Evolutionary conservation across 2,329 filamentous ascomycete species (phyloP).

Genomic region (Colletotrichum sp.): DNA sequence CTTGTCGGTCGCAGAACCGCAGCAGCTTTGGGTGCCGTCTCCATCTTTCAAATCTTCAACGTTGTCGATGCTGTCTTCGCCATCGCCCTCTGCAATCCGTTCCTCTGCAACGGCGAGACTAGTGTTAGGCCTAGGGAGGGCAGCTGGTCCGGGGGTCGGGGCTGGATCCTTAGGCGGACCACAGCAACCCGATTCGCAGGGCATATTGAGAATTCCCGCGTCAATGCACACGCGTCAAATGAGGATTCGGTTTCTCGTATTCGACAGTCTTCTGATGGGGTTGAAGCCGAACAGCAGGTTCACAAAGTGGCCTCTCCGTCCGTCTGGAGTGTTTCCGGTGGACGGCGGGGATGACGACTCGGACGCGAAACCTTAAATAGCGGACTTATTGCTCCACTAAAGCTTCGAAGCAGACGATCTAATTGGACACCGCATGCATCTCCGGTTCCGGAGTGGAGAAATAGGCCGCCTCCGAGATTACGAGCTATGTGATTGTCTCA

Average conservation of each 20-base stretch:
- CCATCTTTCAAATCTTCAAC: neutral
- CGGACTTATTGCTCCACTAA: neutral
- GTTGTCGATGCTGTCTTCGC: neutral
- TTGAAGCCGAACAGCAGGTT: neutral
- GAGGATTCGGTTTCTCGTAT: neutral
- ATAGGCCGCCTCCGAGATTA: neutral
- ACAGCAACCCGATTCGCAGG: neutral
- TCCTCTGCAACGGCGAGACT: neutral
- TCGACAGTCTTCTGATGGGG: neutral
- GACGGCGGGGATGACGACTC: neutral
- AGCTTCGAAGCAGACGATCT: neutral
- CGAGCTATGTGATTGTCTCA: neutral
- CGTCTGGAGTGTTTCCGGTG: neutral
- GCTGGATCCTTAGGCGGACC: neutral
- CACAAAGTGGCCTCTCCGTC: neutral
- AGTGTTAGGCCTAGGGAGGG: neutral
- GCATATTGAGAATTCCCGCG: neutral
- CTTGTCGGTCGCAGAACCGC: neutral
- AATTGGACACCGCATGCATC: neutral
- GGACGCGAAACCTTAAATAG: neutral
- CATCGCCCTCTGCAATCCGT: neutral
- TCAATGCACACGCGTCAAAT: neutral
- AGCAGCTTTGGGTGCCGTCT: neutral
- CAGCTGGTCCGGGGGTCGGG: neutral
- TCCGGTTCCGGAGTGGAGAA: neutral